Percentiles rank a stretch among this genome's conserved stretches.
These are phyloP conservation scores for Plenodomus biglobosus DNA, from an alignment of 2,329 filamentous ascomycete genomes.

Conservation along the genomic window DNA sequence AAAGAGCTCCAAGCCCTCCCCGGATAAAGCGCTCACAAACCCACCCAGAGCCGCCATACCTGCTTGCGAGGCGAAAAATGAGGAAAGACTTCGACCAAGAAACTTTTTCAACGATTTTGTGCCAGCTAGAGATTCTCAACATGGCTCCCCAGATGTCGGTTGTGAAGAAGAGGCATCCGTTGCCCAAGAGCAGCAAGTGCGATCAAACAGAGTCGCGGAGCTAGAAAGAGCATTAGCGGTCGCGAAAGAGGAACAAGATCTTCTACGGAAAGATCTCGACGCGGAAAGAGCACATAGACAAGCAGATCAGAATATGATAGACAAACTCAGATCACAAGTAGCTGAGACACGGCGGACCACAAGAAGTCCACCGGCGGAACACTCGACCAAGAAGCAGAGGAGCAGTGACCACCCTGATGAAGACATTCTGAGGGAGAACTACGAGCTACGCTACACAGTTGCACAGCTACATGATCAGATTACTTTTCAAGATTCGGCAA, in stretches of 20 bases:
- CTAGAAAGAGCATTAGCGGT: constrained; percentile 31
- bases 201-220: constrained; percentile 21
- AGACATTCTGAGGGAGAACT: constrained; percentile 25
- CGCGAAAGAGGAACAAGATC: constrained; percentile 26
- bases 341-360: constrained; percentile 6
- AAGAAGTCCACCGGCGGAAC: neutral
- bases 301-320: constrained; percentile 22
- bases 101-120: constrained; percentile 32
- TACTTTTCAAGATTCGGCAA: constrained; percentile 19
- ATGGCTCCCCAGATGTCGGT: neutral
- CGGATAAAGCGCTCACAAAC: constrained; percentile 26
- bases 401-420: constrained; percentile 4
- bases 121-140: neutral
- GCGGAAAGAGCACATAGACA: constrained; percentile 21
- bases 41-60: constrained; percentile 37
- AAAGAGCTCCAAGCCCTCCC: constrained; percentile 25
- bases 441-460: constrained; percentile 26
- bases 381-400: constrained; percentile 1
- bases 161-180: neutral
- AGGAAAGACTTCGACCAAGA: constrained; percentile 33
- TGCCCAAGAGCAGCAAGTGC: neutral
- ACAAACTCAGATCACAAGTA: constrained; percentile 23
- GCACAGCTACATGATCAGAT: constrained; percentile 31
- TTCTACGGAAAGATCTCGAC: constrained; percentile 28
- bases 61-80: constrained; percentile 32